phyloP scores from a whole-genome alignment of 805 yeast species.

The Candida michaelii region DNA sequence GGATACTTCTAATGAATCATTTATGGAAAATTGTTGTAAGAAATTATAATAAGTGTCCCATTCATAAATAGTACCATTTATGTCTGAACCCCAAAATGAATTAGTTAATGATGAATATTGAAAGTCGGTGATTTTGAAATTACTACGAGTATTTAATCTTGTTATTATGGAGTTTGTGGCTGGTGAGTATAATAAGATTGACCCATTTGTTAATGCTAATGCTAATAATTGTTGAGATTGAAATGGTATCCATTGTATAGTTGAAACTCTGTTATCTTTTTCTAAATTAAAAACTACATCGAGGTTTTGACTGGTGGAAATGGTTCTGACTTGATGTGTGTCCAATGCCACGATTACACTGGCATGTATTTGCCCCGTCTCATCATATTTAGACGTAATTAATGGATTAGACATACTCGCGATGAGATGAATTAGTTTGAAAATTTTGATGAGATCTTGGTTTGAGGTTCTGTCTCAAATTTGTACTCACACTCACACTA shows the following conservation, averaged over 20 bases:
- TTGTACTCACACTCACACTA: too few species aligned
- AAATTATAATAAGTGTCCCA: conserved; percentile 55
- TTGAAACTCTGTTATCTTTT: conserved; percentile 49
- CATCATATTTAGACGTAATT: conserved; percentile 55
- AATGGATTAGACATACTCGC: conserved; percentile 23
- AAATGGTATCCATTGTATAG: conserved; percentile 51
- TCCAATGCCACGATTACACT: conserved; percentile 68
- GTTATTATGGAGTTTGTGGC: conserved; percentile 54
- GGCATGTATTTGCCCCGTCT: conserved; percentile 61
- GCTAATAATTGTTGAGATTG: conserved; percentile 47
- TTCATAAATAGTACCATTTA: conserved; percentile 56
- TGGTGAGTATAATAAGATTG: conserved; percentile 67
- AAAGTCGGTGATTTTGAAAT: conserved; percentile 51
- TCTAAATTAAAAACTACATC: conserved; percentile 53
- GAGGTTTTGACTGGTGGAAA: conserved; percentile 44
- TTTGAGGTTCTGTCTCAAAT: background rate
- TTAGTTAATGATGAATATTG: conserved; percentile 41
- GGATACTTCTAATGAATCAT: conserved; percentile 33
- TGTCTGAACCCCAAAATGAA: conserved; percentile 60
- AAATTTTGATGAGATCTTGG: conserved; percentile 4
- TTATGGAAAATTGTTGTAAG: conserved; percentile 41
- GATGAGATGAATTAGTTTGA: conserved; percentile 4
- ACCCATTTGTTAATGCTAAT: conserved; percentile 66
- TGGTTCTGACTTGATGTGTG: conserved; percentile 66
- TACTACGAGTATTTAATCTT: conserved; percentile 47